These are phyloP conservation scores for Dovyalis caffra DNA, from an alignment of 345 rosid genomes.

Conservation along the genomic window DNA sequence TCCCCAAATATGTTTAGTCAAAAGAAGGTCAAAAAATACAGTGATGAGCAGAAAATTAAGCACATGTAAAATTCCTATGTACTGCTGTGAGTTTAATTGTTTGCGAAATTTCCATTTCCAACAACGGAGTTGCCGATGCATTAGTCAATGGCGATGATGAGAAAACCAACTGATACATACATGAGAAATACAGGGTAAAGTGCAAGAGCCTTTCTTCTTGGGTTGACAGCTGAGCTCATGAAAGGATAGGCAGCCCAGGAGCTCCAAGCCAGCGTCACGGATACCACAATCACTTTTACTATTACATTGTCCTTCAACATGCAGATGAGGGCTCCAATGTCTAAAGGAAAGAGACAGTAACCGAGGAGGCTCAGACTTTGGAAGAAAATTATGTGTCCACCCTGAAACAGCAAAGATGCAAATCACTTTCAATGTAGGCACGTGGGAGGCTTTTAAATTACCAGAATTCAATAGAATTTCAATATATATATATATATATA, in stretches of 20 bases:
- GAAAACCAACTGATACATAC: conserved; percentile 95
- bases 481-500: too few relatives aligned
- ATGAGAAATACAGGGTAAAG: conserved; percentile 94
- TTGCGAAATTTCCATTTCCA: conserved; percentile 4
- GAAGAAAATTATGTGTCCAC: conserved; percentile 88
- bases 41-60: conserved; percentile 7
- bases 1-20: conserved; percentile 11
- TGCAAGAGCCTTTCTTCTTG: conserved; percentile 81
- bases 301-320: conserved; percentile 76
- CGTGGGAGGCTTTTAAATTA: neutral
- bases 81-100: conserved; percentile 12
- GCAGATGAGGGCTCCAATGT: conserved; percentile 76
- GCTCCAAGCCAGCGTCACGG: conserved; percentile 81
- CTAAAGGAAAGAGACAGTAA: conserved; percentile 83
- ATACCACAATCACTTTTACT: conserved; percentile 63
- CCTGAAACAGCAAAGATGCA: conserved; percentile 40
- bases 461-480: neutral
- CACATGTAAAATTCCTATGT: conserved; percentile 28
- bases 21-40: conserved; percentile 12
- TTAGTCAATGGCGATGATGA: conserved; percentile 82
- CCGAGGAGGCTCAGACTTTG: conserved; percentile 84
- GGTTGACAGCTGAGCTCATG: conserved; percentile 91
- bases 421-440: neutral
- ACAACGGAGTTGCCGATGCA: neutral
- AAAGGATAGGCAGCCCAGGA: conserved; percentile 96